Conservation (phyloP, 2,329 filamentous ascomycete species). For the Chaetomium olivaceum region DNA sequence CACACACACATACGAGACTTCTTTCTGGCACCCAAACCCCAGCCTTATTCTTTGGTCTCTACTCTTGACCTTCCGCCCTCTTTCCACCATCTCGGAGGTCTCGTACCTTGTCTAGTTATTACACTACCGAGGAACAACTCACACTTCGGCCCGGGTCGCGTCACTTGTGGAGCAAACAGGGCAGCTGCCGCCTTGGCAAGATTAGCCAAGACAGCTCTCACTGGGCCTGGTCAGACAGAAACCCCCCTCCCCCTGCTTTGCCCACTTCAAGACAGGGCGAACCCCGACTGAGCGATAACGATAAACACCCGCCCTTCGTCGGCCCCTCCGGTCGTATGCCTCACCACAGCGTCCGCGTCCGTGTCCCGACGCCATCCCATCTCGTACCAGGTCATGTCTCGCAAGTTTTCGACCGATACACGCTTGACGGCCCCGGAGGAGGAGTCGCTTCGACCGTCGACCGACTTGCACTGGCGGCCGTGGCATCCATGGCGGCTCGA, state of each 20-base stretch:
- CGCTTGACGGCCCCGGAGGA: constrained; percentile 7
- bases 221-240: background rate
- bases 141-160: background rate
- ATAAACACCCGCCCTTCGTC: background rate
- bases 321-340: constrained; percentile 10
- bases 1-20: background rate
- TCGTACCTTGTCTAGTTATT: background rate
- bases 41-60: background rate
- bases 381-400: constrained; percentile 22
- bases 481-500: constrained; percentile 32
- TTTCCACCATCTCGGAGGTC: background rate
- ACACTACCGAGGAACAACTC: background rate
- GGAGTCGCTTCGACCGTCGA: constrained; percentile 12
- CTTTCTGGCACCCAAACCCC: background rate
- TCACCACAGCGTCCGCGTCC: constrained; percentile 8
- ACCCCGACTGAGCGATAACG: background rate
- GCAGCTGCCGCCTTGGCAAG: constrained; percentile 26
- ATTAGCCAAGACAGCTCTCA: constrained; percentile 23
- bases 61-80: background rate
- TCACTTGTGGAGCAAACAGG: constrained; percentile 11
- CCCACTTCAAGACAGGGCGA: background rate
- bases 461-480: constrained; percentile 1
- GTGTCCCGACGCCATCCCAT: background rate
- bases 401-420: background rate
- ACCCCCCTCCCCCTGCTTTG: background rate